Evolutionary conservation across 768 basidiomycete species (phyloP).

Genomic region (Cystobasidium tubakii): DNA sequence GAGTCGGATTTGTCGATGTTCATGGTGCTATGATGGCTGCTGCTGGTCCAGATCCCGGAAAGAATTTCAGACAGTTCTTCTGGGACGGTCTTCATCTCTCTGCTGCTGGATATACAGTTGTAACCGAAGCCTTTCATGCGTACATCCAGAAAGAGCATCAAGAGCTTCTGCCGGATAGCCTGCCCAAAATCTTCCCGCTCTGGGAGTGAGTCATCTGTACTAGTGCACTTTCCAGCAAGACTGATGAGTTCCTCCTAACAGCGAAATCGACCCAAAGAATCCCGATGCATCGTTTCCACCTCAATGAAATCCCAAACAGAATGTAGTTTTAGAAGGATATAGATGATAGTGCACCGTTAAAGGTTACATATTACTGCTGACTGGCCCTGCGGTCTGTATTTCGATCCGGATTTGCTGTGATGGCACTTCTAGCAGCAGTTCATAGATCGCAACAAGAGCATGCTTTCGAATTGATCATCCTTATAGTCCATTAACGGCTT

Average conservation of each 20-base stretch:
- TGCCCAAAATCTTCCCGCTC: conserved; percentile 31
- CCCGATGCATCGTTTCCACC: conserved; percentile 25
- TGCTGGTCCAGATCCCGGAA: conserved; percentile 23
- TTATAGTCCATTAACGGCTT: neutral
- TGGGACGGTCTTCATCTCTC: conserved; percentile 36
- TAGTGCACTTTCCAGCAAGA: neutral
- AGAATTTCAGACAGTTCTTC: conserved; percentile 24
- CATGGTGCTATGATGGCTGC: conserved; percentile 20
- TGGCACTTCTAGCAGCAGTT: too few relatives aligned
- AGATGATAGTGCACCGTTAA: too few relatives aligned
- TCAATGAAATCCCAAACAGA: neutral
- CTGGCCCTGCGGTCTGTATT: too few relatives aligned
- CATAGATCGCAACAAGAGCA: neutral
- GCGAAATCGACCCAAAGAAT: conserved; percentile 27
- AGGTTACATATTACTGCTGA: too few relatives aligned
- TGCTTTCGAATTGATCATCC: conserved; percentile 7
- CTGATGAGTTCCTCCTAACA: neutral
- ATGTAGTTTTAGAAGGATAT: too few relatives aligned
- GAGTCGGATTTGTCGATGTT: conserved; percentile 27
- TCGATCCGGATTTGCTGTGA: too few relatives aligned
- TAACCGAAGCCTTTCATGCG: neutral
- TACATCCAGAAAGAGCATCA: conserved; percentile 2
- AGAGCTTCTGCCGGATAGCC: conserved; percentile 23
- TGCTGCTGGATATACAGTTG: conserved; percentile 31
- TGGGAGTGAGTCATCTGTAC: conserved; percentile 27